Base-by-base conservation (phyloP, 257 asterid species). In the Dorcoceras hygrometricum region DNA sequence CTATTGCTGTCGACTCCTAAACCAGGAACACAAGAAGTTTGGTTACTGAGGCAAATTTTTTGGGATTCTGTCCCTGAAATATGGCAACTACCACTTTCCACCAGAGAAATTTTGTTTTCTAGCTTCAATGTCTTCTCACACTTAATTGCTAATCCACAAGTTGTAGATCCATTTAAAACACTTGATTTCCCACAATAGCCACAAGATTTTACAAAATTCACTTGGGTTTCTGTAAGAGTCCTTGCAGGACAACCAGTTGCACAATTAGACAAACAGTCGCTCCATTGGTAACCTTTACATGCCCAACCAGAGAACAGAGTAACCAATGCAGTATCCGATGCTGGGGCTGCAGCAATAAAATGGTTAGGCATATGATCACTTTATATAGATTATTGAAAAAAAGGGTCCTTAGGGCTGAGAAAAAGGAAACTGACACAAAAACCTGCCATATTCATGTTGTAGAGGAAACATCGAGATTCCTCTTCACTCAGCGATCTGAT, bases 301-400 rank as follows among this genome's bases (percentile, higher is more conserved):
- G 96, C 97, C 98, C 98, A 92, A 62, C 98, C 98, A 76, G 97
- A 77, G 78, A 89, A 92, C 66, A 92, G 83, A 10, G 98, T 92
- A 36, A 92, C 94, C 76, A 92, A 75, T 72, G 97, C 97, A 70
- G 80, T 77, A 75, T 92, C 98, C n/a, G 95, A 80, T 60, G 87
- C 82, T 19, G 98, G 95, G 74, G 97, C 98, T 92, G 95, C 79
- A 77, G 69, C 56, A 65, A 71, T 58, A 78, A 72, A 51, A 23
- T 56, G 59, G 63, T 70, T 59, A 70, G 61, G 48, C 73, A 77
- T 19, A 73, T 4, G 62, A 75, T 70, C 48, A 67, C 51, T 59
- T 71, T 6, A 48, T 62, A 56, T 61, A 46, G 16, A 34, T 34
- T 65, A 60, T 7, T 50, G 23, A 26, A 63, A 26, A 25, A 75